Evolutionary conservation across 768 basidiomycete genomes (phyloP), one percentile per base, ranked within the genome.

Genomic region (Paxillus rubicundulus): DNA sequence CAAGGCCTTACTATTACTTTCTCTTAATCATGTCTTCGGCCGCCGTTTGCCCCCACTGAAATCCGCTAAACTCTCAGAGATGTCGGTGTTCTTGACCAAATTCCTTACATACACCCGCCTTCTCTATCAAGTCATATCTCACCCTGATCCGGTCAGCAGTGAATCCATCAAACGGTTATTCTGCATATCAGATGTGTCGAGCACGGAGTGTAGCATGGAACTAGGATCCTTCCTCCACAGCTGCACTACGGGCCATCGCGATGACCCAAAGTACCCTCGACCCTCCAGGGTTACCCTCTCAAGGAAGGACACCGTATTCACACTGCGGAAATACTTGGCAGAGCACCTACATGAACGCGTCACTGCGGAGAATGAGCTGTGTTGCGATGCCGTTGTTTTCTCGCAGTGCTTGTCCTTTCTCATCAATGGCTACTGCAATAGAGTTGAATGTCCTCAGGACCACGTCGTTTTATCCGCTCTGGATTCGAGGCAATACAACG

Each of bases 1-100:
- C 28, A 8, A 36, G 1, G 54, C 70, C 8, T 71, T 75, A 0
- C 74, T 75, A 10, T 55, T 79, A 0, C 65, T 81, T 5, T 77
- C 77, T 47, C 58, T 80, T 10, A 75, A 81, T 53, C 72, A 75
- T 49, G 59, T 66, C 39, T 80, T 77, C 55, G 48, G 56, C 9
- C 49, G 50, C 9, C 57, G 30, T 10, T 10, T 66, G 5, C 67
- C 70, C 7, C 47, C 45, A 3, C 60, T 75, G 16, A 53, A 58
- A 9, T 57, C 61, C 4, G 52, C 65, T 18, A 59, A 52, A 0
- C 61, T 68, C 2, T 34, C 50, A 10, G 64, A 66, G n/a, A 55
- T 77, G 5, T 58, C 66, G 9, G 24, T 53, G 1, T 59, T 63
- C n/a, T 63, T 81, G 2, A 37, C 56, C 5, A 50, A 59, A 5